These are phyloP conservation scores for Ustilago trichophora DNA, from an alignment of 1,284 basidiomycete genomes.

Conservation along the genomic window DNA sequence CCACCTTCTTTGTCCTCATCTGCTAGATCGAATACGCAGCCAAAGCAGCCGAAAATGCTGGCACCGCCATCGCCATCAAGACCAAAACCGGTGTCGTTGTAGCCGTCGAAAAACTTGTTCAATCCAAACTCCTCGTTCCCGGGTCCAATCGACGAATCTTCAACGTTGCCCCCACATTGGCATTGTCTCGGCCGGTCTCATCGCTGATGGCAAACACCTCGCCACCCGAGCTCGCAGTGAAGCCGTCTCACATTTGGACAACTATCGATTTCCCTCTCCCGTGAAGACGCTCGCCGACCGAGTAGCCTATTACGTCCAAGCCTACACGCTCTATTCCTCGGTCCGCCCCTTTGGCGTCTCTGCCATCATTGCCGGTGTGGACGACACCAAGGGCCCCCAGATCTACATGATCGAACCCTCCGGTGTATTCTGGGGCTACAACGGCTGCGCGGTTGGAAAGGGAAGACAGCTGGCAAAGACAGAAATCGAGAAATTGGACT, in stretches of 20 bases:
- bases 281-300: conserved; percentile 86
- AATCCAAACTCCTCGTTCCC: conserved; percentile 94
- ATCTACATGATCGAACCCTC: conserved; percentile 94
- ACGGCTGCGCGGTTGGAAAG: conserved; percentile 82
- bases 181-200: conserved; percentile 81
- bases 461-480: conserved; percentile 97
- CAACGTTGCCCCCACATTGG: conserved; percentile 93
- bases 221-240: conserved; percentile 87
- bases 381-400: conserved; percentile 77
- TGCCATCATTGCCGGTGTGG: conserved; percentile 87
- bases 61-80: conserved; percentile 78
- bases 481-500: conserved; percentile 93
- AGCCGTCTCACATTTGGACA: conserved; percentile 79
- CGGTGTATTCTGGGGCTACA: conserved; percentile 81
- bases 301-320: conserved; percentile 87
- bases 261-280: conserved; percentile 79
- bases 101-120: conserved; percentile 96
- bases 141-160: conserved; percentile 92
- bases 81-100: conserved; percentile 89
- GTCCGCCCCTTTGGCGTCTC: conserved; percentile 97
- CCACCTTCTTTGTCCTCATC: not conserved
- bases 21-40: conserved; percentile 91
- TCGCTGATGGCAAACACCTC: conserved; percentile 92
- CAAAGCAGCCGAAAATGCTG: conserved; percentile 98
- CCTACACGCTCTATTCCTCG: conserved; percentile 96